phyloP scores from a whole-genome alignment of 257 asterid genomes.

The Galeopsis tetrahit region DNA sequence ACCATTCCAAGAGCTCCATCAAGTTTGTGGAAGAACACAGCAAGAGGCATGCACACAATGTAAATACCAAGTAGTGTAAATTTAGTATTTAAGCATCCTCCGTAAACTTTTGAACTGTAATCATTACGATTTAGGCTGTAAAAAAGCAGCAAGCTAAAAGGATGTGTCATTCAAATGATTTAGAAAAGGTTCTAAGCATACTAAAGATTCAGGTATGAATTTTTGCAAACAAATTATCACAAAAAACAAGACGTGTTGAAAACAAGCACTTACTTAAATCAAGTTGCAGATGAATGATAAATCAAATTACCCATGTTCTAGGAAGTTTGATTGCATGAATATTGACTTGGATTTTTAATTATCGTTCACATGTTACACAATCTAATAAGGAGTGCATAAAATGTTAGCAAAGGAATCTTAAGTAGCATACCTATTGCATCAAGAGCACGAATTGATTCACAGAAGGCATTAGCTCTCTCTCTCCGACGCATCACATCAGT shows the following conservation, averaged over 20 bases:
- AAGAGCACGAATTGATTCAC: constrained; percentile 98
- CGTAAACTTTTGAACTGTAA: background rate
- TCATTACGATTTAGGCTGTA: background rate
- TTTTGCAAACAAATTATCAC: background rate
- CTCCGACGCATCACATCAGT: constrained; percentile 69
- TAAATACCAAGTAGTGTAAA: background rate
- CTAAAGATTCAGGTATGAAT: background rate
- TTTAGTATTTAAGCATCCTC: background rate
- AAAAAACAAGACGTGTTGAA: constrained; percentile 15
- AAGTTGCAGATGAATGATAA: constrained; percentile 11
- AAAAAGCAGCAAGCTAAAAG: background rate
- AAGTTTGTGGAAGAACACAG: constrained; percentile 1
- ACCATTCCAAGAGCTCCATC: background rate
- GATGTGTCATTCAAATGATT: background rate
- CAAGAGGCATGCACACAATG: background rate
- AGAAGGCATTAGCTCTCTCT: constrained; percentile 88
- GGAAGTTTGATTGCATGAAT: background rate
- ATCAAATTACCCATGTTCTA: background rate
- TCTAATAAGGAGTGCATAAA: constrained; percentile 10
- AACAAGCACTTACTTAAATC: constrained; percentile 10
- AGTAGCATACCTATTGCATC: constrained; percentile 87
- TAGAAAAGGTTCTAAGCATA: background rate
- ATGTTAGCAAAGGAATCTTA: constrained; percentile 16
- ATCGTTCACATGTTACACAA: background rate
- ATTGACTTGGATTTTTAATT: background rate